Evolutionary conservation across 2,329 filamentous ascomycete species (phyloP).

Genomic region (Pestalotiopsis sp.): DNA sequence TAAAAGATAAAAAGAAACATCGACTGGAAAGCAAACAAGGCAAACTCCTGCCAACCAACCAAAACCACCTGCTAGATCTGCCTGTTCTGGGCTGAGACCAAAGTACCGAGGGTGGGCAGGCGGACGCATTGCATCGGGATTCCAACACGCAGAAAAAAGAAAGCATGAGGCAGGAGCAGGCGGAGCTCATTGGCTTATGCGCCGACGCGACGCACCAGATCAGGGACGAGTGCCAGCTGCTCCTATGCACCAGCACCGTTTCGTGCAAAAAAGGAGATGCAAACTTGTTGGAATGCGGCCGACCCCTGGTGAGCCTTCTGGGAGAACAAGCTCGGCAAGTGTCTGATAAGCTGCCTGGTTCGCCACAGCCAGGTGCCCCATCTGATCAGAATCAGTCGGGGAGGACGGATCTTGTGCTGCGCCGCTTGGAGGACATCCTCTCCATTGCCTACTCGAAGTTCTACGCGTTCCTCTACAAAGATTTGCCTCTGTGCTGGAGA

Average conservation of each 20-base stretch:
- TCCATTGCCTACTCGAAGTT: conserved; percentile 66
- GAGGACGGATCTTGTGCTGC: conserved; percentile 25
- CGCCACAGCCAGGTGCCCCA: not conserved
- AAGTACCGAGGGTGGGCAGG: no score
- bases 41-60: no score
- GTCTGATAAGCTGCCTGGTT: not conserved
- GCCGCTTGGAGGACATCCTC: conserved; percentile 58
- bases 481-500: conserved; percentile 70
- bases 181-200: not conserved
- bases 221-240: conserved; percentile 6
- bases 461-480: conserved; percentile 69
- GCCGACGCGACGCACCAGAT: conserved; percentile 11
- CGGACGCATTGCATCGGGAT: no score
- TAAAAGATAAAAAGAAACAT: not conserved
- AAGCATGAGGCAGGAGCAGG: not conserved
- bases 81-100: no score
- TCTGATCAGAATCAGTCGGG: not conserved
- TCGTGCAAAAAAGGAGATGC: not conserved
- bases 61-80: no score
- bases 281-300: conserved; percentile 11
- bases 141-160: no score
- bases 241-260: not conserved
- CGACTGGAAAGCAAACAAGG: no score
- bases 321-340: conserved; percentile 10
- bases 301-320: conserved; percentile 13